phyloP scores from a whole-genome alignment of 306 rosid species.

The Crotalaria pallida region DNA sequence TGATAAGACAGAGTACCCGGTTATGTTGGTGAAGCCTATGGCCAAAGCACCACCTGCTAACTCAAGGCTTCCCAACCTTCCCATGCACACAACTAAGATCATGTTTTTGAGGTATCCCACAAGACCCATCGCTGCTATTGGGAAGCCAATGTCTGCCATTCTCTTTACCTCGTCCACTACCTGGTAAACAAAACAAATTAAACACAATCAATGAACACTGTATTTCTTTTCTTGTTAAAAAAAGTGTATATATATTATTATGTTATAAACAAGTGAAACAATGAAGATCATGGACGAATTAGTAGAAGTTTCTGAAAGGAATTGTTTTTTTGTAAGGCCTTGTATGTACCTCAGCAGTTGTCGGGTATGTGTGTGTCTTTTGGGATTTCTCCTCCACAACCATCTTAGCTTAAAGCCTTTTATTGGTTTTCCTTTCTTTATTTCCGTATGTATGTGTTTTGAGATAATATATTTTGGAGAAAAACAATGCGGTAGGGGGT shows the following conservation, averaged over 20 bases:
- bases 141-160: conserved; percentile 61
- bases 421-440: not conserved
- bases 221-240: too few relatives aligned
- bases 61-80: conserved; percentile 68
- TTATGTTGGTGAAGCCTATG: conserved; percentile 76
- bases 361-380: conserved; percentile 34
- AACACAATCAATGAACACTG: too few relatives aligned
- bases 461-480: conserved; percentile 15
- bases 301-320: not conserved
- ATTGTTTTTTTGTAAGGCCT: not conserved
- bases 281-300: conserved; percentile 9
- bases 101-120: conserved; percentile 69
- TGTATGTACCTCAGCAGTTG: conserved; percentile 39
- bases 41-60: conserved; percentile 74
- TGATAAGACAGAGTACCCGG: conserved; percentile 68
- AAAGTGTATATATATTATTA: too few relatives aligned
- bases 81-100: conserved; percentile 70
- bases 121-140: conserved; percentile 62
- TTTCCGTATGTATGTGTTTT: conserved; percentile 6
- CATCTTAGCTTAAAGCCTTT: conserved; percentile 30
- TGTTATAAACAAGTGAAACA: not conserved
- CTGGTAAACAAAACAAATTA: conserved; percentile 22
- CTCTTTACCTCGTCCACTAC: conserved; percentile 65
- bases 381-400: conserved; percentile 31
- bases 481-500: conserved; percentile 9